These are phyloP conservation scores for Lactifluus rugatus DNA, from an alignment of 768 basidiomycete species.

Conservation along the genomic window DNA sequence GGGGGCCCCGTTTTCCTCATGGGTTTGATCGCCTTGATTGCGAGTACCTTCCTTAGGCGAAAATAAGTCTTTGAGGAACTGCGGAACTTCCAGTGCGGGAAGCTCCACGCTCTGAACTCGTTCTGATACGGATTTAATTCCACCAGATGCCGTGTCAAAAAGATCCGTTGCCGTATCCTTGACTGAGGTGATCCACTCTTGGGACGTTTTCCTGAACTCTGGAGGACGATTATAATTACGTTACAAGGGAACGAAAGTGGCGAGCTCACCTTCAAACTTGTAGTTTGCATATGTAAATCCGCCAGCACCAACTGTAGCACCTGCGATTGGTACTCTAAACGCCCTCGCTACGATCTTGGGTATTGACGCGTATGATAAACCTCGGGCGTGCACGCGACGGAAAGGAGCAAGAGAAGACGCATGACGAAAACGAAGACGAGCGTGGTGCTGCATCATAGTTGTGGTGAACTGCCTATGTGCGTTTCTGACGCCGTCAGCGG, in stretches of 20 bases:
- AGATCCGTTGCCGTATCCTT: slow-evolving; percentile 64
- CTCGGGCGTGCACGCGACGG: slow-evolving; percentile 62
- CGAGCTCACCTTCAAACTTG: slow-evolving; percentile 78
- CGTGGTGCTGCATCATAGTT: slow-evolving; percentile 38
- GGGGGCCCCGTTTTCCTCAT: slow-evolving; percentile 30
- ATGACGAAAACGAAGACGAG: slow-evolving; percentile 41
- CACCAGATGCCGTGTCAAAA: slow-evolving; percentile 62
- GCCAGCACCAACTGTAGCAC: slow-evolving; percentile 83
- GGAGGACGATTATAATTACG: not conserved
- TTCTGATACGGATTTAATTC: slow-evolving; percentile 49
- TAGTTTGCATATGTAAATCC: slow-evolving; percentile 92
- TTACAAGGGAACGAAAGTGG: not conserved
- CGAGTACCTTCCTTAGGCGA: slow-evolving; percentile 21
- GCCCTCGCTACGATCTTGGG: slow-evolving; percentile 84
- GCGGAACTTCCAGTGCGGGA: slow-evolving; percentile 44
- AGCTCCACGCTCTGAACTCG: slow-evolving; percentile 53
- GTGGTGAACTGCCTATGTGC: slow-evolving; percentile 52
- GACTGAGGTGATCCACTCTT: slow-evolving; percentile 52
- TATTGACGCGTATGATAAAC: slow-evolving; percentile 79
- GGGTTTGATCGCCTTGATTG: slow-evolving; percentile 25
- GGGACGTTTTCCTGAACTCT: slow-evolving; percentile 68
- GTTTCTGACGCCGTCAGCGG: slow-evolving; percentile 30
- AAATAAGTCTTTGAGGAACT: slow-evolving; percentile 63
- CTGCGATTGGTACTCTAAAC: slow-evolving; percentile 81
- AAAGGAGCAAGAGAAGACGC: slow-evolving; percentile 35